A percentile compares a stretch with the other conserved stretches of the same genome.
Conservation (phyloP, 768 basidiomycete genomes). For the Suillus tomentosus region DNA sequence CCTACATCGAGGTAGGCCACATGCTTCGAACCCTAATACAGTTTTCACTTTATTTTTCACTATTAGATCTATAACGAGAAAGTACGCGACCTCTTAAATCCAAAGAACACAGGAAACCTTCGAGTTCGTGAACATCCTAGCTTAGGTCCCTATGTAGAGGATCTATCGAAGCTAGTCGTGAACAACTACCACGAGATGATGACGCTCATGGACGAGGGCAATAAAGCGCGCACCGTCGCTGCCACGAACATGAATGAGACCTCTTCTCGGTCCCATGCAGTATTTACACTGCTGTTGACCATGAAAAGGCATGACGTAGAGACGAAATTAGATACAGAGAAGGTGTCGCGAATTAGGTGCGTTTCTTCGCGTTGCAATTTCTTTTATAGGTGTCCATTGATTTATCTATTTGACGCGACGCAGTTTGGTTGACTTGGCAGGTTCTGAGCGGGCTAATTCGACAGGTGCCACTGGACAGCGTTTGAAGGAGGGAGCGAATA, state of each 20-base stretch:
- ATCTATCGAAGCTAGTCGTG: conserved; percentile 91
- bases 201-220: conserved; percentile 99
- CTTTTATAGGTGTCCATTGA: not conserved
- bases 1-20: conserved; percentile 82
- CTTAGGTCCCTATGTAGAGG: conserved; percentile 97
- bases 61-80: conserved; percentile 93
- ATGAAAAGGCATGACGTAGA: conserved; percentile 86
- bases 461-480: conserved; percentile 97
- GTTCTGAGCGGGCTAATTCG: conserved; percentile 95
- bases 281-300: conserved; percentile 92
- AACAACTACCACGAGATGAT: conserved; percentile 95
- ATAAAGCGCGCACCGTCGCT: conserved; percentile 97
- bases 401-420: conserved; percentile 16
- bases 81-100: conserved; percentile 95
- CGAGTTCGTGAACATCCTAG: conserved; percentile 97
- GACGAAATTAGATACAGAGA: conserved; percentile 93
- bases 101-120: conserved; percentile 94
- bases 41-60: conserved; percentile 7
- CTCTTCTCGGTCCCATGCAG: conserved; percentile 97
- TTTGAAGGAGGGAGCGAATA: conserved; percentile 96
- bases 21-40: not conserved
- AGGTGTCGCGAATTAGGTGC: conserved; percentile 96
- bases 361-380: conserved; percentile 20
- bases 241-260: conserved; percentile 99
- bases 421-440: conserved; percentile 93